phyloP scores from a whole-genome alignment of 1,284 basidiomycete species.

The Apiotrichum porosum region DNA sequence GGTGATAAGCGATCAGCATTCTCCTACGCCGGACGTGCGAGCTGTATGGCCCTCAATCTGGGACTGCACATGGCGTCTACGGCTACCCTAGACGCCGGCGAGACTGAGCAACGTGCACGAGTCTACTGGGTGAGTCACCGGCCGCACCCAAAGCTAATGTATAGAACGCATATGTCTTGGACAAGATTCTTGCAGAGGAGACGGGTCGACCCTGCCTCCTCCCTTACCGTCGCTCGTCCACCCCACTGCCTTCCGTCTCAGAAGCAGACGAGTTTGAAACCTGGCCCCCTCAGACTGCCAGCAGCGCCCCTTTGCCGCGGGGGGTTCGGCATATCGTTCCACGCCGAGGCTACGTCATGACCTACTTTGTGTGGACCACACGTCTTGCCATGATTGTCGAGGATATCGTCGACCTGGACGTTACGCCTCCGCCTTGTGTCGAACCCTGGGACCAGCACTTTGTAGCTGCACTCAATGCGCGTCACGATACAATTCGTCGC shows the following conservation, averaged over 20 bases:
- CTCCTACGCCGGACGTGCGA: constrained; percentile 45
- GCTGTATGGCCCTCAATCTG: constrained; percentile 48
- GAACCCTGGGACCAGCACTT: constrained; percentile 15
- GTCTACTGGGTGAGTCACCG: constrained; percentile 36
- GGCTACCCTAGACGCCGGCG: constrained; percentile 25
- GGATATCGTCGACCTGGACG: constrained; percentile 38
- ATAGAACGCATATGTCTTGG: constrained; percentile 46
- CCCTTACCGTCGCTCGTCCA: constrained; percentile 43
- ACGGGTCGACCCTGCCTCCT: constrained; percentile 49
- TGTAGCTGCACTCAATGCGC: neutral
- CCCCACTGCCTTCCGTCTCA: constrained; percentile 43
- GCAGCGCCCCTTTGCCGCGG: constrained; percentile 18
- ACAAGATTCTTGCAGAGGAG: constrained; percentile 49
- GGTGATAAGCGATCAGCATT: constrained; percentile 49
- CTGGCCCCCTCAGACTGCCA: constrained; percentile 40
- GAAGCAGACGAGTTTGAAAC: constrained; percentile 50
- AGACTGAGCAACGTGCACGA: constrained; percentile 41
- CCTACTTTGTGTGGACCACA: constrained; percentile 39
- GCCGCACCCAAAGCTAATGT: no score
- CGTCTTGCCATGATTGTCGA: constrained; percentile 42
- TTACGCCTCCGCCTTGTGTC: constrained; percentile 18
- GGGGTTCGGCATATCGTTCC: constrained; percentile 25
- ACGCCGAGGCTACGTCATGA: constrained; percentile 31
- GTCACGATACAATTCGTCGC: constrained; percentile 2
- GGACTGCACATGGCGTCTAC: constrained; percentile 43